Percentiles rank a stretch among this genome's conserved stretches.
phyloP scores from a whole-genome alignment of 306 rosid genomes.

The Cicer arietinum region DNA sequence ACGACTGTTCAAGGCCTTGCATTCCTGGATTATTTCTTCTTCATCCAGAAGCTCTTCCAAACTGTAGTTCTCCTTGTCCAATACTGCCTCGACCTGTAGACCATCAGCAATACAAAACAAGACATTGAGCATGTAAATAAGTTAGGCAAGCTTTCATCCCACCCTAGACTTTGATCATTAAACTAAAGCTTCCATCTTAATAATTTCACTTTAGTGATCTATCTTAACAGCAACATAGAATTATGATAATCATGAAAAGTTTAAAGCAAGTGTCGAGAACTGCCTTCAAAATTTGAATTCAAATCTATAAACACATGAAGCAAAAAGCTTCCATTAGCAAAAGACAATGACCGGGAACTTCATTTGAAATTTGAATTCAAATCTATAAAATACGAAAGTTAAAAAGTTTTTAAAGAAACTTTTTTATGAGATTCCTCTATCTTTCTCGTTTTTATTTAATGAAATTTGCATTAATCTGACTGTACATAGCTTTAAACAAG shows the following conservation, averaged over 20 bases:
- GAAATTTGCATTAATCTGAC: constrained; percentile 3
- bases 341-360: neutral
- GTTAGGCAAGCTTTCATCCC: neutral
- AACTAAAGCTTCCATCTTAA: neutral
- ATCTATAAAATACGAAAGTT: neutral
- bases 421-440: neutral
- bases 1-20: constrained; percentile 97
- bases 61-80: constrained; percentile 88
- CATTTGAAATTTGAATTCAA: constrained; percentile 25
- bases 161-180: neutral
- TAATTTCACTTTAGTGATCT: neutral
- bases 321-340: neutral
- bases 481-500: neutral
- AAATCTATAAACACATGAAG: constrained; percentile 16
- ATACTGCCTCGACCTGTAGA: constrained; percentile 76
- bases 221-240: constrained; percentile 12
- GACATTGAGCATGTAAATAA: constrained; percentile 28
- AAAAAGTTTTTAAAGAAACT: neutral
- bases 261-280: constrained; percentile 14
- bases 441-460: neutral
- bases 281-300: constrained; percentile 24
- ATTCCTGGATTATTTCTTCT: constrained; percentile 96
- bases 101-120: constrained; percentile 26
- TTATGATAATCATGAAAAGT: constrained; percentile 12
- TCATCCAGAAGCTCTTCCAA: constrained; percentile 96